Conservation (phyloP, 2,329 filamentous ascomycete species). For the Beauveria brongniartii region DNA sequence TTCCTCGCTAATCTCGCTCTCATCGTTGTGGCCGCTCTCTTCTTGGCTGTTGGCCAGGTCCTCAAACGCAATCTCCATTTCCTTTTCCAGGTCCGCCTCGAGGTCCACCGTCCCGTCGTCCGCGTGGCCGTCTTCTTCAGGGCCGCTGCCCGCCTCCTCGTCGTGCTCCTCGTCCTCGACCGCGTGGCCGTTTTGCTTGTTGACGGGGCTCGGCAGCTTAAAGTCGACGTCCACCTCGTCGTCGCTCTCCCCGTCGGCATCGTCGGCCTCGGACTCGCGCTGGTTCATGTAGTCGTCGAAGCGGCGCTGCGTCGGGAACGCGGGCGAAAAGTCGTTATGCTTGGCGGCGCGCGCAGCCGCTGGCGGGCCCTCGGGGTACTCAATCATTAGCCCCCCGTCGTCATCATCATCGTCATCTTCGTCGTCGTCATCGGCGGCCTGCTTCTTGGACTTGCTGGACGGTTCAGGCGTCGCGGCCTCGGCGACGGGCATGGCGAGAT, state of each 20-base stretch:
- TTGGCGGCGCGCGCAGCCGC: slow-evolving; percentile 17
- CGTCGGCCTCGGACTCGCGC: slow-evolving; percentile 38
- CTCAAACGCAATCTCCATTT: slow-evolving; percentile 40
- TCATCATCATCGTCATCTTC: slow-evolving; percentile 49
- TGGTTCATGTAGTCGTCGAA: slow-evolving; percentile 47
- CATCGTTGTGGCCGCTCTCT: slow-evolving; percentile 45
- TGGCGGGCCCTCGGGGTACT: slow-evolving; percentile 47
- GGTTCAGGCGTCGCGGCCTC: neutral
- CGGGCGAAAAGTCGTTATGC: slow-evolving; percentile 39
- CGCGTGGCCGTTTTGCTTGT: slow-evolving; percentile 21
- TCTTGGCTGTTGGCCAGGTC: slow-evolving; percentile 48
- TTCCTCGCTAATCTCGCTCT: slow-evolving; percentile 61
- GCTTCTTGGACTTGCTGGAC: slow-evolving; percentile 19
- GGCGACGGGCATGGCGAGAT: slow-evolving; percentile 25
- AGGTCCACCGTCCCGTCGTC: slow-evolving; percentile 24
- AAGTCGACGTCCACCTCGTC: slow-evolving; percentile 42
- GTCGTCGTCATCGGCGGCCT: slow-evolving; percentile 37
- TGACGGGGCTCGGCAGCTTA: slow-evolving; percentile 46
- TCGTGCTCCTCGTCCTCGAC: slow-evolving; percentile 21
- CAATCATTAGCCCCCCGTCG: slow-evolving; percentile 49
- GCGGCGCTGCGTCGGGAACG: slow-evolving; percentile 37
- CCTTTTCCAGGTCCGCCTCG: slow-evolving; percentile 38
- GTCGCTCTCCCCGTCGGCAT: slow-evolving; percentile 39
- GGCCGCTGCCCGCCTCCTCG: slow-evolving; percentile 20
- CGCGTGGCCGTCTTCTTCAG: slow-evolving; percentile 20